Evolutionary conservation across 1,284 basidiomycete genomes (phyloP).

Genomic region (Flammula alnicola): DNA sequence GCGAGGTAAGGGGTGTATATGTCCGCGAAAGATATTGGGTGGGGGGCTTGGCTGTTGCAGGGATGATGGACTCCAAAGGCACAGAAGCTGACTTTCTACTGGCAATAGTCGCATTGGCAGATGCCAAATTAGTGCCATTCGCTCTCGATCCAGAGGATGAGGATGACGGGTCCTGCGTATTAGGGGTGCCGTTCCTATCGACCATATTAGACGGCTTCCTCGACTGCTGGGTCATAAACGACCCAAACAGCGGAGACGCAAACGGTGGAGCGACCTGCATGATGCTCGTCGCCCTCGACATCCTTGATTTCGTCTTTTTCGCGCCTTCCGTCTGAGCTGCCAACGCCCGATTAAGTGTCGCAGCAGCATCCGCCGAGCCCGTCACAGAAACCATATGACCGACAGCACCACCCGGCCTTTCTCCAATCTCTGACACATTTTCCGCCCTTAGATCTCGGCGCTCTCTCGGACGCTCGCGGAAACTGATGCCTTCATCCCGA

Average conservation of each 20-base stretch:
- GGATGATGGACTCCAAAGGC: constrained; percentile 90
- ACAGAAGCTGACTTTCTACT: constrained; percentile 62
- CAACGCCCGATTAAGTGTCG: constrained; percentile 49
- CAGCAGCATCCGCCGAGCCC: constrained; percentile 47
- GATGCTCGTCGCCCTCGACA: constrained; percentile 32
- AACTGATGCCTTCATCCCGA: constrained; percentile 66
- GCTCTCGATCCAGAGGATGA: constrained; percentile 11
- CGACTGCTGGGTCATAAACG: constrained; percentile 58
- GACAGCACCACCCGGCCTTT: constrained; percentile 39
- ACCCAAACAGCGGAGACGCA: constrained; percentile 61
- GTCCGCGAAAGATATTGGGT: constrained; percentile 76
- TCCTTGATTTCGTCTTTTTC: constrained; percentile 43
- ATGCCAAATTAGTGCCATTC: constrained; percentile 14
- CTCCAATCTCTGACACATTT: constrained; percentile 16
- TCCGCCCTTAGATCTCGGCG: constrained; percentile 41
- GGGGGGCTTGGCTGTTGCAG: constrained; percentile 84
- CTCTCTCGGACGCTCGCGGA: constrained; percentile 56
- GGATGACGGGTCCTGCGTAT: constrained; percentile 21
- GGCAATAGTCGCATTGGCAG: constrained; percentile 19
- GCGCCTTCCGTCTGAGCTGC: constrained; percentile 32
- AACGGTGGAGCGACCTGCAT: constrained; percentile 40
- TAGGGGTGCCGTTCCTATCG: constrained; percentile 29
- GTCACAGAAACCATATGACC: constrained; percentile 45
- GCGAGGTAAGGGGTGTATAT: constrained; percentile 72
- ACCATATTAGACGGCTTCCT: constrained; percentile 39